Evolutionary conservation across 192 early-diverging fungal genomes (phyloP), one percentile per base, ranked within the genome.

Genomic region (Diversispora epigaea): DNA sequence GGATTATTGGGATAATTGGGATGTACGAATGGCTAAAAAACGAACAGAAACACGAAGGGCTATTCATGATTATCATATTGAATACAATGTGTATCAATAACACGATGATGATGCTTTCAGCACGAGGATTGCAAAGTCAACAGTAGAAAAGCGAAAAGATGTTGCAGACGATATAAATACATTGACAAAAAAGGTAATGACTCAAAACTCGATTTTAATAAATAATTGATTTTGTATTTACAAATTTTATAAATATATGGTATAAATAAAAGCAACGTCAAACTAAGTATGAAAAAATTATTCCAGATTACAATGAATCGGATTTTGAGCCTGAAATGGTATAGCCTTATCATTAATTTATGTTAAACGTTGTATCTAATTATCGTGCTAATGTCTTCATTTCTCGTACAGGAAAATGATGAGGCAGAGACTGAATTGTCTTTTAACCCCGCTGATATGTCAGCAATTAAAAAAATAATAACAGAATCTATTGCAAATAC

Each of bases 211-310:
- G 25, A 1, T 2, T 32, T 32, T 32, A 32, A 32, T 32, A 32
- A 32, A 32, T 32, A 32, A 32, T 32, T 32, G 25, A 32, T 32
- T n/a, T 32, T 32, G 25, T 32, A 32, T 32, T 32, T 32, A 32
- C 25, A 32, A 32, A 32, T 32, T 32, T 32, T 32, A 32, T 32
- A 32, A 32, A 32, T 32, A 32, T 32, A 32, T 32, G 25, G 25
- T 32, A 32, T 32, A 32, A 32, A 32, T 32, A 32, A 32, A 32
- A 32, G 25, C 25, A 32, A 32, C 65, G 65, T 68, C 65, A 68
- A 68, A 47, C 65, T n/a, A 68, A 45, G 47, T 68, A 46, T 47
- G 45, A 45, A 68, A 68, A 45, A 68, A 40, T 21, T 68, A 68
- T 47, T 25, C 45, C 17, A 46, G 65, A 68, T 45, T 49, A 68